A percentile compares a stretch with the other conserved stretches of the same genome.
Conservation (phyloP, 805 yeast genomes). For the Pichia sporocuriosa region DNA sequence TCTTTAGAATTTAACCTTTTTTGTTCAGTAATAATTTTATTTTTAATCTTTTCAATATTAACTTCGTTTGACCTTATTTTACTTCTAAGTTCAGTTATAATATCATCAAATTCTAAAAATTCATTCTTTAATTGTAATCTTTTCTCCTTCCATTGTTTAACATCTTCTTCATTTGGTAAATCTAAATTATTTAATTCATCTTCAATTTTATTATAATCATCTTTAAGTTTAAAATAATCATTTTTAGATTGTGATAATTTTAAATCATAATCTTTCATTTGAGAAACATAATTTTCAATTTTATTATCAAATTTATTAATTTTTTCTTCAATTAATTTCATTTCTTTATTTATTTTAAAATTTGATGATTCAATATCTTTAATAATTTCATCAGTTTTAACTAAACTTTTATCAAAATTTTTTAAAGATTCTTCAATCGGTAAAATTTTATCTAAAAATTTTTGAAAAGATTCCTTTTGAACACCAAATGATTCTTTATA, state of each 20-base stretch:
- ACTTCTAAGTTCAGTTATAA: conserved; percentile 12
- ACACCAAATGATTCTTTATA: conserved; percentile 22
- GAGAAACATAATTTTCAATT: conserved; percentile 27
- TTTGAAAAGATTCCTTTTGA: conserved; percentile 18
- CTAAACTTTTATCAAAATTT: conserved; percentile 8
- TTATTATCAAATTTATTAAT: conserved; percentile 20
- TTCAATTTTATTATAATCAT: conserved; percentile 12
- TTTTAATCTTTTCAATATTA: conserved; percentile 17
- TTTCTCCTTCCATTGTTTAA: conserved; percentile 19
- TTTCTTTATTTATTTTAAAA: background rate
- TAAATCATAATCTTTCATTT: conserved; percentile 29
- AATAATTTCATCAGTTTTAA: conserved; percentile 8
- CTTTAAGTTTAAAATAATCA: conserved; percentile 26
- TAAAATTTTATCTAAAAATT: conserved; percentile 19
- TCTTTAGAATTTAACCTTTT: conserved; percentile 39
- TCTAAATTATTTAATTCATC: conserved; percentile 13
- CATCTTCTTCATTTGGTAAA: conserved; percentile 16
- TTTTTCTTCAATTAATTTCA: conserved; percentile 4
- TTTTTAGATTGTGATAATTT: conserved; percentile 33
- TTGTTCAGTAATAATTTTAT: conserved; percentile 13
- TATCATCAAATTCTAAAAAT: conserved; percentile 17
- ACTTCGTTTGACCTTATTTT: conserved; percentile 12
- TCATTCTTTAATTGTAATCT: conserved; percentile 23
- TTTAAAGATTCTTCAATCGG: conserved; percentile 20
- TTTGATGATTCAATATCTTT: background rate